Conservation (phyloP, 352 stramenopile species). For the Globisporangium radiosum region DNA sequence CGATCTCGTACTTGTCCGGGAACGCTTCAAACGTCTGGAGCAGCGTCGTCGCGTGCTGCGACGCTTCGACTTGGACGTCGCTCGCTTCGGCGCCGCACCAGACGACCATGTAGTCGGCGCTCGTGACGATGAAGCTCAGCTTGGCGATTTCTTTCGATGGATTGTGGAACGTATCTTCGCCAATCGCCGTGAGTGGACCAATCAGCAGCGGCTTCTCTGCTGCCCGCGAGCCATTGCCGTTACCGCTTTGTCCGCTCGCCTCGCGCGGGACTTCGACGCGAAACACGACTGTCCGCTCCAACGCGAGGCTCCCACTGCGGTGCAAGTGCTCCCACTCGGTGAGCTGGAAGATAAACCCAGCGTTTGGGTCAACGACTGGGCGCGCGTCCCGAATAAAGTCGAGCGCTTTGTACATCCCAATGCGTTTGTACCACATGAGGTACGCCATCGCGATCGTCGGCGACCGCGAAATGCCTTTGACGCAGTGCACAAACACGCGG, state of each 20-base stretch:
- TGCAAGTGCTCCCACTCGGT: constrained; percentile 83
- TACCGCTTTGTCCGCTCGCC: constrained; percentile 12
- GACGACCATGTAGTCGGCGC: constrained; percentile 70
- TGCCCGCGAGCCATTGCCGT: constrained; percentile 22
- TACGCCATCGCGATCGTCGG: constrained; percentile 87
- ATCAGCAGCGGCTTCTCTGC: constrained; percentile 50
- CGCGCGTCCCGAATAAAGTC: constrained; percentile 71
- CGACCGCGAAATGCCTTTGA: constrained; percentile 86
- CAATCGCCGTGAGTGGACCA: constrained; percentile 41
- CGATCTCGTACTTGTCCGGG: constrained; percentile 62
- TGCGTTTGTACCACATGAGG: constrained; percentile 84
- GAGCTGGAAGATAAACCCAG: constrained; percentile 85
- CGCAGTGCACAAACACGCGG: constrained; percentile 82
- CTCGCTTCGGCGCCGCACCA: constrained; percentile 66
- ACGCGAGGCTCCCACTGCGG: constrained; percentile 33
- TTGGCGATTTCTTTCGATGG: constrained; percentile 47
- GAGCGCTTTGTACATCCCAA: constrained; percentile 74
- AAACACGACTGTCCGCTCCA: constrained; percentile 57
- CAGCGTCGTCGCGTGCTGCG: constrained; percentile 50
- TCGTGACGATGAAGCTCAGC: constrained; percentile 66
- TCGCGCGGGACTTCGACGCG: constrained; percentile 56
- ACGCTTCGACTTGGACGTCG: constrained; percentile 45
- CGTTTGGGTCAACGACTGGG: constrained; percentile 79
- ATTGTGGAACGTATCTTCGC: constrained; percentile 45
- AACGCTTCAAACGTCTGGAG: constrained; percentile 75